Conservation (phyloP, 1,284 basidiomycete genomes). For the Ustilago vetiveriae region DNA sequence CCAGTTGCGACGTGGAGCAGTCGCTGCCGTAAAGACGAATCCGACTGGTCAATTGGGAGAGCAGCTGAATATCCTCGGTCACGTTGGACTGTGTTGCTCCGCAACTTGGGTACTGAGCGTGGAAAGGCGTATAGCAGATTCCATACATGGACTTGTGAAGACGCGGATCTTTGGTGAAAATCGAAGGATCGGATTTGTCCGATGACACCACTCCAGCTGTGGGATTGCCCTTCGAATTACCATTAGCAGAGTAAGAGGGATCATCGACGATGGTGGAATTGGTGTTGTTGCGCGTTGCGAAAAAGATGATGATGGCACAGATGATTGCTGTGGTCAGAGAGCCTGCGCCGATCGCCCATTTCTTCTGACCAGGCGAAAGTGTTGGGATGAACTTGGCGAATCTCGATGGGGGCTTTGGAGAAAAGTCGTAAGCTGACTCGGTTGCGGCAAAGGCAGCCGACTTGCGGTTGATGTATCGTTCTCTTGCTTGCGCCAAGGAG, state of each 20-base stretch:
- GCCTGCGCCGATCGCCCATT: constrained; percentile 19
- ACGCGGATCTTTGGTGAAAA: constrained; percentile 74
- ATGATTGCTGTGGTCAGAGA: constrained; percentile 29
- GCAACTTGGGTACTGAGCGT: constrained; percentile 67
- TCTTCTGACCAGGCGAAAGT: constrained; percentile 20
- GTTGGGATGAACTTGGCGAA: no score
- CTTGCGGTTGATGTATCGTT: constrained; percentile 50
- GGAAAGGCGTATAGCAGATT: constrained; percentile 57
- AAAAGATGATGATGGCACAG: constrained; percentile 41
- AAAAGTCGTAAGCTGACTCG: constrained; percentile 2
- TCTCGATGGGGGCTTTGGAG: no score
- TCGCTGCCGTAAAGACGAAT: constrained; percentile 68
- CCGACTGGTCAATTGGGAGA: constrained; percentile 67
- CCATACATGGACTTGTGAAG: constrained; percentile 75
- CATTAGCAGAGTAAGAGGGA: background rate
- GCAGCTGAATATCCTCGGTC: constrained; percentile 69
- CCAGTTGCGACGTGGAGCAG: constrained; percentile 71
- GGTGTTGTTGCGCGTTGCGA: constrained; percentile 33
- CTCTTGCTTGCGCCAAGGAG: constrained; percentile 38
- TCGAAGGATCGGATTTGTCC: constrained; percentile 74
- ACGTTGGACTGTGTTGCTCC: constrained; percentile 69
- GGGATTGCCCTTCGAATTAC: background rate
- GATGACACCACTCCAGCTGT: constrained; percentile 46
- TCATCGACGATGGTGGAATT: constrained; percentile 24
- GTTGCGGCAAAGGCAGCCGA: constrained; percentile 24